Evolutionary conservation across 257 asterid species (phyloP), one percentile per base, ranked within the genome.

Genomic region (Jacaranda mimosifolia): DNA sequence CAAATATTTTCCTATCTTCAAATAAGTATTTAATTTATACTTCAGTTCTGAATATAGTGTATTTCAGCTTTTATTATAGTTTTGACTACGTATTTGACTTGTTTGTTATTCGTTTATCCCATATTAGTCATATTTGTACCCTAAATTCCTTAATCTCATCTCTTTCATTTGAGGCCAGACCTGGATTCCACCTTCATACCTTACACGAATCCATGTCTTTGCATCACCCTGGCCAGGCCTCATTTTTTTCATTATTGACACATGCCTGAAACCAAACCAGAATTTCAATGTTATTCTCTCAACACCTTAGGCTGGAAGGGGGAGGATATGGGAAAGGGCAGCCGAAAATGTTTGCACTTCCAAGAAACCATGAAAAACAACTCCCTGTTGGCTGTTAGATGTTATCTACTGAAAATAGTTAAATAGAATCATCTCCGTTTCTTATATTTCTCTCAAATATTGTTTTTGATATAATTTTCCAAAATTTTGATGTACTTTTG

Each of bases 221-320:
- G 36, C 13, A 18, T 7, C 36, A 57, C 38, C 35, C 18, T 4
- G n/a, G 5, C 5, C 35, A 17, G 35, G 36, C 36, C 36, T 57
- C 32, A 26, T 26, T 26, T 26, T 26, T 26, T 26, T 26, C 32
- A 15, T 32, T 6, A 8, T 65, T 8, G 70, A 39, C 13, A 39
- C 35, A 65, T 65, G 35, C n/a, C n/a, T 65, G 19, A 18, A 65
- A 39, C 55, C 49, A 63, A 17, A 40, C 71, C 38, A n/a, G 53
- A 42, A 40, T 17, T n/a, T n/a, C n/a, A n/a, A n/a, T n/a, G n/a
- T n/a, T n/a, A n/a, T n/a, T n/a, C n/a, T n/a, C n/a, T n/a, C n/a
- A n/a, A n/a, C n/a, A n/a, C n/a, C n/a, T n/a, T 43, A 42, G 40
- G 15, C 56, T 18, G 13, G 36, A 43, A 42, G 39, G 53, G 5